Conservation (phyloP, 495 filamentous ascomycete species). For the Annulohypoxylon moriforme region DNA sequence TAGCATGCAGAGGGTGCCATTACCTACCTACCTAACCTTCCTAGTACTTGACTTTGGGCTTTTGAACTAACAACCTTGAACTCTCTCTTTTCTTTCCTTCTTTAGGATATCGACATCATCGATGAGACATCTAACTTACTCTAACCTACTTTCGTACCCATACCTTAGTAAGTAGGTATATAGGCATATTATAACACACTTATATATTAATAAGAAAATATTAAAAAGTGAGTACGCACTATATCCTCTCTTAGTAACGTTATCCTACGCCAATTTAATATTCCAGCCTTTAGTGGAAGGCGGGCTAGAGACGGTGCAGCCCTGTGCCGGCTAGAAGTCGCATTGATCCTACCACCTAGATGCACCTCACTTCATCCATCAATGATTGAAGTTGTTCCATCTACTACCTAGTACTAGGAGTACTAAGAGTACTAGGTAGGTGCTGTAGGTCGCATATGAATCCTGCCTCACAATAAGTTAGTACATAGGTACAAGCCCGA, state of each 20-base stretch:
- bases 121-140: conserved; percentile 11
- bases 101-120: conserved; percentile 16
- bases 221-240: not conserved
- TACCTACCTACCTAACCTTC: no score
- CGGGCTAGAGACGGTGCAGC: conserved; percentile 30
- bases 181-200: not conserved
- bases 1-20: conserved; percentile 27
- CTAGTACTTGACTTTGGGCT: conserved; percentile 2
- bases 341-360: conserved; percentile 36
- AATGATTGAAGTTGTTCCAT: conserved; percentile 1
- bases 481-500: conserved; percentile 17
- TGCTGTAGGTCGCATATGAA: not conserved
- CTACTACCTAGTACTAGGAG: not conserved
- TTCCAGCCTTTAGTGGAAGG: conserved; percentile 31
- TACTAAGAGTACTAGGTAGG: no score
- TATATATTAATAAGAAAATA: not conserved
- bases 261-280: conserved; percentile 28
- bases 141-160: not conserved
- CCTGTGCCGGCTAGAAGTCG: conserved; percentile 38
- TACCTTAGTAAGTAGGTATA: not conserved
- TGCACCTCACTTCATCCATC: conserved; percentile 12
- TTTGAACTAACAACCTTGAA: not conserved
- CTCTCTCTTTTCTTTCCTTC: not conserved
- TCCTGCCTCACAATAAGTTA: conserved; percentile 5
- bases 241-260: conserved; percentile 9